Base-by-base conservation (phyloP, 257 asterid genomes). In the Thymus mandschuricus region DNA sequence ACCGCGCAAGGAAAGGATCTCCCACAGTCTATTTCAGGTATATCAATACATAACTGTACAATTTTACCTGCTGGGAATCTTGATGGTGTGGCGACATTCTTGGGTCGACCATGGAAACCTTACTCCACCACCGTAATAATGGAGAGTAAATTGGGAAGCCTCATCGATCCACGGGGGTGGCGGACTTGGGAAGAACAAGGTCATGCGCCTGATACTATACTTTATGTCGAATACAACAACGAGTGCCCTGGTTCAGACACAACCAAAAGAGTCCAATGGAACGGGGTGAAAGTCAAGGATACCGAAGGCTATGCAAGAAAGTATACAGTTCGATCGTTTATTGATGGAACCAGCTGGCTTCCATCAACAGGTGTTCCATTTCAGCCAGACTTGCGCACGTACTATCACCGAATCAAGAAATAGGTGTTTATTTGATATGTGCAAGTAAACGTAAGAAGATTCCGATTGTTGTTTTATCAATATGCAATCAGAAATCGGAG, bases 101-200 rank as follows among this genome's bases (percentile, higher is more conserved):
- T 80, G 43, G 85, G 87, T 4, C 76, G 81, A 11, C 87, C 87
- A 1, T 75, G 81, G 87, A 68, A 65, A 57, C 35, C 64, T 48
- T 80, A 69, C 69, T 78, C 83, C 8, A 66, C 83, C 40, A 78
- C 78, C 4, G 57, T 78, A 2, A 9, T 64, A 12, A 10, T 83
- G 68, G 70, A 68, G 15, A 75, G 78, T n/a, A 30, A 60, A 7
- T 31, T 83, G 8, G 80, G 48, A 1, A 30, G 69, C 6, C 8
- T 71, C 13, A 68, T 83, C 11, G 50, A 76, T 67, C 78, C 80
- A 2, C 15, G 21, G 15, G 87, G 87, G 6, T 83, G 85, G 85
- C 40, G 60, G 1, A 56, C 79, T 41, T 81, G 80, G 41, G 1
- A 8, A 50, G 0, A 11, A 30, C 10, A 28, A 40, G 7, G 33